Percentiles rank a stretch among this genome's conserved stretches.
Evolutionary conservation across 1,284 basidiomycete species (phyloP).

Genomic region (Irpex lacteus): DNA sequence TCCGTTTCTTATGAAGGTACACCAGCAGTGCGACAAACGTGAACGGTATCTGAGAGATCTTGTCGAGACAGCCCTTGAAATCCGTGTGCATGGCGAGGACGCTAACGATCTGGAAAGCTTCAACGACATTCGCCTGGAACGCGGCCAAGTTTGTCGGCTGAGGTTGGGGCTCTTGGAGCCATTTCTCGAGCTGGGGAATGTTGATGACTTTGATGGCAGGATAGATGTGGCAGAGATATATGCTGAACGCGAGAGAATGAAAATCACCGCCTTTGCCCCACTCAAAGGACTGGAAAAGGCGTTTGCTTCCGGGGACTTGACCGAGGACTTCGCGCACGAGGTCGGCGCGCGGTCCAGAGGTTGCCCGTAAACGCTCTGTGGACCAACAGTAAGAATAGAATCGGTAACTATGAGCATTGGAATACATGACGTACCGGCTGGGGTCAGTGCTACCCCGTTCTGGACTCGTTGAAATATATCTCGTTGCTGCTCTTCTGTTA

Average conservation of each 20-base stretch:
- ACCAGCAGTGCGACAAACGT: slow-evolving; percentile 47
- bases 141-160: slow-evolving; percentile 24
- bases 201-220: slow-evolving; percentile 16
- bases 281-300: slow-evolving; percentile 41
- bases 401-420: neutral
- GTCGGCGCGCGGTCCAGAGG: slow-evolving; percentile 40
- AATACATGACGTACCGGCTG: slow-evolving; percentile 35
- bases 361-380: slow-evolving; percentile 45
- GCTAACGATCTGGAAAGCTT: slow-evolving; percentile 43
- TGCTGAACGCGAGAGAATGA: slow-evolving; percentile 41
- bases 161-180: slow-evolving; percentile 28
- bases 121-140: slow-evolving; percentile 31
- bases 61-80: slow-evolving; percentile 36
- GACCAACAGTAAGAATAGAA: neutral
- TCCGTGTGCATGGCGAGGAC: slow-evolving; percentile 35
- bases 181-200: slow-evolving; percentile 41
- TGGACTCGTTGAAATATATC: slow-evolving; percentile 71
- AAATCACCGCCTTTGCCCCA: slow-evolving; percentile 49
- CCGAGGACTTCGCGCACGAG: slow-evolving; percentile 37
- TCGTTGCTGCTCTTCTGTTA: slow-evolving; percentile 58
- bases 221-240: slow-evolving; percentile 38
- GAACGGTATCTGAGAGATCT: slow-evolving; percentile 47
- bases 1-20: slow-evolving; percentile 28
- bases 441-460: slow-evolving; percentile 39
- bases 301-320: slow-evolving; percentile 36